These are phyloP conservation scores for Oryza glaberrima DNA, from an alignment of 176 grass and related monocot genomes.

Conservation along the genomic window DNA sequence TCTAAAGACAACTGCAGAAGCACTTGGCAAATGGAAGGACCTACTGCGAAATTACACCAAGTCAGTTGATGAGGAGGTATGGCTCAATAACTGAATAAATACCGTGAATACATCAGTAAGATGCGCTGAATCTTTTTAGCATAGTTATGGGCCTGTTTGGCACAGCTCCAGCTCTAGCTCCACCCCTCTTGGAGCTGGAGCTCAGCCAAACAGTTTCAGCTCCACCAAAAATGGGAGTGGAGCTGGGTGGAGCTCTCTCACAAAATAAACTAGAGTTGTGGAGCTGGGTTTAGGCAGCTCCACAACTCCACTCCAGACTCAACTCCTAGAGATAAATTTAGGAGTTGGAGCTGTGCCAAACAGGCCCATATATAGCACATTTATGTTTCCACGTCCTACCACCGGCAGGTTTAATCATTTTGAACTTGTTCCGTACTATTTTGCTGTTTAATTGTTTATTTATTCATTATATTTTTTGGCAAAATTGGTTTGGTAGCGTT, in stretches of 20 bases:
- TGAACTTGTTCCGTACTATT: background rate
- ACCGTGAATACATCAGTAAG: constrained; percentile 31
- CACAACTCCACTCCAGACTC: too few relatives aligned
- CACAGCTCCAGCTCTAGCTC: too few relatives aligned
- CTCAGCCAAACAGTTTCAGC: too few relatives aligned
- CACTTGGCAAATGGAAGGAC: constrained; percentile 77
- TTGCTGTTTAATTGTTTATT: background rate
- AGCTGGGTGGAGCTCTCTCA: too few relatives aligned
- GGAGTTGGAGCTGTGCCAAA: too few relatives aligned
- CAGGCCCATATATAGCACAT: background rate
- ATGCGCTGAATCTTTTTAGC: constrained; percentile 13
- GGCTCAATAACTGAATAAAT: background rate
- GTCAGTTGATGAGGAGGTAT: constrained; percentile 89
- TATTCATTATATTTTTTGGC: background rate
- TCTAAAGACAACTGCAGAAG: constrained; percentile 50
- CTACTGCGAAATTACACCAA: constrained; percentile 83
- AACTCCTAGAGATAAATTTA: too few relatives aligned
- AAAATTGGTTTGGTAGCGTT: too few relatives aligned
- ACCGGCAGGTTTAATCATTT: background rate
- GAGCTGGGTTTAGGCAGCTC: too few relatives aligned
- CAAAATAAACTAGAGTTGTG: too few relatives aligned
- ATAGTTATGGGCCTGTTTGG: constrained; percentile 1
- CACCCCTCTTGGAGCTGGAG: too few relatives aligned
- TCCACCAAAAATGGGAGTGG: too few relatives aligned
- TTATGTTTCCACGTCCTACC: background rate